Base-by-base conservation (phyloP, 768 basidiomycete species). In the Termitomyces sp. region DNA sequence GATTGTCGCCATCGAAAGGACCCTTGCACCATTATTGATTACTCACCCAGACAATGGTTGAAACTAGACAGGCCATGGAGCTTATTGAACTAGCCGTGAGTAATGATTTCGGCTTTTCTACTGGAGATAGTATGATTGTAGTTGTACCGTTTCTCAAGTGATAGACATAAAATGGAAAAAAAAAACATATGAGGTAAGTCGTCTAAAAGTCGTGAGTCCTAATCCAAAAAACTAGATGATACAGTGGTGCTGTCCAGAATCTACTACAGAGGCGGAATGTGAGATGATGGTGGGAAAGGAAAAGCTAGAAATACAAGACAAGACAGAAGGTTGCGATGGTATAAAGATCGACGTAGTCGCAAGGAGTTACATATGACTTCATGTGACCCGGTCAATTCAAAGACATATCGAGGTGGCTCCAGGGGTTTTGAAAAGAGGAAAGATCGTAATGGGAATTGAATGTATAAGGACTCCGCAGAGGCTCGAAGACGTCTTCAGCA, bases 401-500 rank as follows among this genome's bases (percentile, higher is more conserved):
- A 28, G 56, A 51, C 10, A 48, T 36, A 38, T 61, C 48, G 4
- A 55, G 22, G 43, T 51, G 24, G 26, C 30, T 22, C 60, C 61
- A 61, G 13, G 38, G 26, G 28, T n/a, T 43, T 18, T 58, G 46
- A n/a, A 58, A 52, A 42, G 52, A 16, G 22, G 60, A 56, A 22
- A 32, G 38, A 28, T 42, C 52, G 46, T 44, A 55, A 46, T 56
- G 20, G 12, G n/a, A n/a, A n/a, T n/a, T n/a, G n/a, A 56, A 58
- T 33, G 18, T n/a, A 53, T 58, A 58, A 14, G 44, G 20, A 40
- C 54, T 42, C 13, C 35, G 44, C 2, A 58, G 50, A 45, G 54
- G 32, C 2, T 55, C 26, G 22, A 59, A 59, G 2, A 57, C 47
- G 28, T 59, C 45, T 36, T 53, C 58, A 24, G 62, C 48, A 36